Conservation (phyloP, 2,329 filamentous ascomycete genomes). For the Nigrospora sphaerica region DNA sequence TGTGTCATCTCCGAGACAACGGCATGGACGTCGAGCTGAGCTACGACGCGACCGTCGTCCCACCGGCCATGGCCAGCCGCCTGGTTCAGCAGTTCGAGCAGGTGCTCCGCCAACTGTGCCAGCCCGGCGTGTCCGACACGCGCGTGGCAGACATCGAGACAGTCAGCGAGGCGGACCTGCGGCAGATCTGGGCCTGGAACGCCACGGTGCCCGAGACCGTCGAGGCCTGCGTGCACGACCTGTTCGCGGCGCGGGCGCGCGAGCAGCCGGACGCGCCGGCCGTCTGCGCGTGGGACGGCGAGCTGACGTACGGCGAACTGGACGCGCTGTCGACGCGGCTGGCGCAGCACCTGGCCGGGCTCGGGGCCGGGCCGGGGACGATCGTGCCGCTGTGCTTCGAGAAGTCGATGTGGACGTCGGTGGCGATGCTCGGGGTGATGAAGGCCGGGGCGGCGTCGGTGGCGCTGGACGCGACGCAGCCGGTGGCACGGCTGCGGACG, state of each 20-base stretch:
- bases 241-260: slow-evolving; percentile 3
- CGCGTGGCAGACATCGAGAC: background rate
- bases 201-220: background rate
- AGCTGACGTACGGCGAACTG: slow-evolving; percentile 22
- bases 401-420: slow-evolving; percentile 13
- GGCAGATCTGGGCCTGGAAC: slow-evolving; percentile 8
- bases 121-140: no score
- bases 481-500: background rate
- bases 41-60: background rate
- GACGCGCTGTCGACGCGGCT: slow-evolving; percentile 12
- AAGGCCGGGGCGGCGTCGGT: slow-evolving; percentile 24
- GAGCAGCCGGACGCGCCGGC: slow-evolving; percentile 16
- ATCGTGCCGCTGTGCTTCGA: slow-evolving; percentile 17
- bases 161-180: slow-evolving; percentile 1
- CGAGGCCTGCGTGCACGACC: slow-evolving; percentile 5
- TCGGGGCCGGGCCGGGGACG: slow-evolving; percentile 1
- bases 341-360: background rate
- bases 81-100: background rate
- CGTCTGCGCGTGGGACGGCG: slow-evolving; percentile 21
- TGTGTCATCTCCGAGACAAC: no score
- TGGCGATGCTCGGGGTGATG: slow-evolving; percentile 18
- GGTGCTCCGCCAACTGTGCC: no score
- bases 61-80: background rate
- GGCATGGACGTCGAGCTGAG: background rate
- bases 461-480: slow-evolving; percentile 19